Conservation (phyloP, 257 asterid genomes). For the Oldenlandia corymbosa region DNA sequence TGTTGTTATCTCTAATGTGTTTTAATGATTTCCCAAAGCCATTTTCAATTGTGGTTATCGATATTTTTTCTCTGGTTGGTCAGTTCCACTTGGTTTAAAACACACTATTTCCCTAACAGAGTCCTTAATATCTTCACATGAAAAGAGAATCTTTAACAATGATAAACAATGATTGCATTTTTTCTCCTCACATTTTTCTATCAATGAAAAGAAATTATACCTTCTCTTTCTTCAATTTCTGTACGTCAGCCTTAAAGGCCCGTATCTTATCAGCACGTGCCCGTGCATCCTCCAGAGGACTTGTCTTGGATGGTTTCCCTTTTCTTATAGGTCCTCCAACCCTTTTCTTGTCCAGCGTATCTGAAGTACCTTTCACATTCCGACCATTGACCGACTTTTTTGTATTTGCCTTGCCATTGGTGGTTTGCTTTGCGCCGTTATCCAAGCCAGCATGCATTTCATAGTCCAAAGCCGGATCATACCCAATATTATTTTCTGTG, state of each 20-base stretch:
- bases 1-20: no score
- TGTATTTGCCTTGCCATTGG: conserved; percentile 33
- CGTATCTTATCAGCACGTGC: conserved; percentile 93
- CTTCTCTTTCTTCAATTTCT: conserved; percentile 86
- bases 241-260: conserved; percentile 85
- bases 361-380: conserved; percentile 47
- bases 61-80: neutral
- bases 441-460: conserved; percentile 66
- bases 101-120: neutral
- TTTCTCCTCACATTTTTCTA: neutral
- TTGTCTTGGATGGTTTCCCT: conserved; percentile 57
- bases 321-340: conserved; percentile 77
- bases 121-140: neutral
- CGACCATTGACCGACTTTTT: conserved; percentile 52
- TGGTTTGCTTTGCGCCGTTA: conserved; percentile 37
- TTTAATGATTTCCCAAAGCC: neutral
- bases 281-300: conserved; percentile 80
- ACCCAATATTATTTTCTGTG: conserved; percentile 49
- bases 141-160: no score
- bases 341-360: conserved; percentile 48
- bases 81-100: neutral
- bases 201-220: conserved; percentile 28
- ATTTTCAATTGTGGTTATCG: no score
- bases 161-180: neutral
- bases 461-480: conserved; percentile 64